phyloP scores from a whole-genome alignment of 1,284 basidiomycete genomes.

The Macrocystidia cucumis region DNA sequence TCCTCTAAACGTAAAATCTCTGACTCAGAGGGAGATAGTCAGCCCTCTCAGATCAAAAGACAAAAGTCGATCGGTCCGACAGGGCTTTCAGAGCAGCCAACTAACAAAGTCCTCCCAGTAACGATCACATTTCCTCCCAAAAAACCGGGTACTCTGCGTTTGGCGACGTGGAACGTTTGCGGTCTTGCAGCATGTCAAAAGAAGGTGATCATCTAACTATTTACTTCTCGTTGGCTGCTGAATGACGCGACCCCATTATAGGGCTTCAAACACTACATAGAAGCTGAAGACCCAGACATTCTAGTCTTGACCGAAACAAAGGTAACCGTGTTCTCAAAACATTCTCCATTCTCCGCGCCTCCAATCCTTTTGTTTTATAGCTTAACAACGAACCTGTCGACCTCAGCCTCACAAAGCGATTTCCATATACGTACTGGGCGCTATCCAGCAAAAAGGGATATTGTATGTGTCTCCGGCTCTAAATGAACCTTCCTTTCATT shows the following conservation, averaged over 20 bases:
- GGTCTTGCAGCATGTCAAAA: conserved; percentile 62
- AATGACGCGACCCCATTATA: conserved; percentile 19
- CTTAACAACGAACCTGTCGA: conserved; percentile 61
- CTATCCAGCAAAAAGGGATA: conserved; percentile 72
- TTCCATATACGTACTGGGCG: conserved; percentile 70
- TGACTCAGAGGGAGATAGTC: conserved; percentile 14
- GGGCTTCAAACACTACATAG: conserved; percentile 76
- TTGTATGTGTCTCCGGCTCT: conserved; percentile 30
- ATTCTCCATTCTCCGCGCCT: neutral
- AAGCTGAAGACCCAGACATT: conserved; percentile 79
- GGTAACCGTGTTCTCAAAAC: conserved; percentile 24
- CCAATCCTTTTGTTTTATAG: conserved; percentile 27
- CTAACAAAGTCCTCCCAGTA: conserved; percentile 66
- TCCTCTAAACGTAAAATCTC: conserved; percentile 23
- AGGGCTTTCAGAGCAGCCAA: conserved; percentile 45
- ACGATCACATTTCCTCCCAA: conserved; percentile 51
- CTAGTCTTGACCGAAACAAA: conserved; percentile 81
- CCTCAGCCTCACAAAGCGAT: conserved; percentile 45
- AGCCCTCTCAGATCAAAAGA: conserved; percentile 10
- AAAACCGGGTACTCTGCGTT: conserved; percentile 37
- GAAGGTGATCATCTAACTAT: too few relatives aligned
- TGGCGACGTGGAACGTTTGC: conserved; percentile 73
- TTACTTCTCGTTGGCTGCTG: conserved; percentile 4
- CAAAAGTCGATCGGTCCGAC: conserved; percentile 15
- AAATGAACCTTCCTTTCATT: conserved; percentile 2